Base-by-base conservation (phyloP, 768 basidiomycete species). In the Lyophyllum atratum region DNA sequence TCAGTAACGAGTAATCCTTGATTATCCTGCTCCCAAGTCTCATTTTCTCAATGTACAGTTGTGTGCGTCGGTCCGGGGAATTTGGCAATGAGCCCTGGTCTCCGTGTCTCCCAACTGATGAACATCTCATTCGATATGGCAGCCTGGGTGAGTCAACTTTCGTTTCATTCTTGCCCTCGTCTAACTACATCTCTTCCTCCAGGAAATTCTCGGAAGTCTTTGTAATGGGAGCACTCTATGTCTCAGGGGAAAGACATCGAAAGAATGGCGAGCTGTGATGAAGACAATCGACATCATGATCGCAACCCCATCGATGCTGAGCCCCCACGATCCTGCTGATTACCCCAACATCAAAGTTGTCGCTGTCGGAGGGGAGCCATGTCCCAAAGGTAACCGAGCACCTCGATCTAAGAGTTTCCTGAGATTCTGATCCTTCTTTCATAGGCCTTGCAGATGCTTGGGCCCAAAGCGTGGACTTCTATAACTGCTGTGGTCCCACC, bases 41-140 rank as follows among this genome's bases (percentile, higher is more conserved):
- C 5, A 52, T 29, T 24, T 26, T 24, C 19, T 4, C 5, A 8
- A 5, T 25, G 8, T 51, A 15, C 47, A 76, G 75, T 76, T 22
- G 60, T 76, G 7, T 74, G 72, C 51, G 60, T 74, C 53, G 59
- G 70, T 39, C 84, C 84, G 19, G 84, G 84, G 26, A 84, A 82
- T 61, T 70, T 85, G 17, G 78, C 78, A 34, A 85, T 86, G 81
- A 56, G 66, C 22, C 81, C 81, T 2, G 83, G 84, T 15, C 63
- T 76, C 21, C 76, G 81, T 14, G 82, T 85, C 14, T 77, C 83
- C 5, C 85, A 86, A 64, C 67, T 85, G 24, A 76, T 85, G 72
- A 85, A 85, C 59, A 78, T 86, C 37, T 80, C 84, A 1, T 86
- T 85, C 63, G 85, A 85, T 63, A 85, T 86, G 82, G 82, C 81